Percentiles rank a stretch among this genome's conserved stretches.
Evolutionary conservation across 129 eudicot species (phyloP).

Genomic region (Helianthus tuberosus): DNA sequence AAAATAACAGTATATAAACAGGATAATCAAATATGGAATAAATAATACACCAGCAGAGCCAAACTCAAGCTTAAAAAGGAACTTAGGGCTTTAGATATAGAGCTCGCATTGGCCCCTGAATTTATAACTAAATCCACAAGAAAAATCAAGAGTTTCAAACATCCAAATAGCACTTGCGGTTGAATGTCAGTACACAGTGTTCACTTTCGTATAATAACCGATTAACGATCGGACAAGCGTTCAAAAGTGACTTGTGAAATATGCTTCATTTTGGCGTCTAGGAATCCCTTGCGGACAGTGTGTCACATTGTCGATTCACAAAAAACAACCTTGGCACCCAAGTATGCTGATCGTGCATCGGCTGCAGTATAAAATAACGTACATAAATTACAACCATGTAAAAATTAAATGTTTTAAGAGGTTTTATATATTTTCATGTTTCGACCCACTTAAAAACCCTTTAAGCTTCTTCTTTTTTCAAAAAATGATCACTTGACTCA

Average conservation of each 20-base stretch:
- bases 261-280: slow-evolving; percentile 4
- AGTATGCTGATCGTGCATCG: slow-evolving; percentile 72
- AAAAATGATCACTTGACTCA: too few species aligned
- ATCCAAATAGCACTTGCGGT: background rate
- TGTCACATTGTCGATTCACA: slow-evolving; percentile 58
- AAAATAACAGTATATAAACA: too few species aligned
- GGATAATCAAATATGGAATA: too few species aligned
- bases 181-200: background rate
- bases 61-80: too few species aligned
- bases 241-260: background rate
- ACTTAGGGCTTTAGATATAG: too few species aligned
- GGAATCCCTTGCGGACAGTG: background rate
- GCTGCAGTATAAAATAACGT: slow-evolving; percentile 45
- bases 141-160: background rate
- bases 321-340: slow-evolving; percentile 57
- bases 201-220: background rate
- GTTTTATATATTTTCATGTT: too few species aligned
- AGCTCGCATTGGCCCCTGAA: too few species aligned
- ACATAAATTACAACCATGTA: background rate
- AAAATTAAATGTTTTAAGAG: background rate
- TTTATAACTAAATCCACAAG: too few species aligned
- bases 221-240: background rate
- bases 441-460: too few species aligned
- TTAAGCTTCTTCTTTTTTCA: too few species aligned
- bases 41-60: too few species aligned